Evolutionary conservation across 805 yeast species (phyloP), one percentile per base, ranked within the genome.

Genomic region (Dipodascus geniculatus): DNA sequence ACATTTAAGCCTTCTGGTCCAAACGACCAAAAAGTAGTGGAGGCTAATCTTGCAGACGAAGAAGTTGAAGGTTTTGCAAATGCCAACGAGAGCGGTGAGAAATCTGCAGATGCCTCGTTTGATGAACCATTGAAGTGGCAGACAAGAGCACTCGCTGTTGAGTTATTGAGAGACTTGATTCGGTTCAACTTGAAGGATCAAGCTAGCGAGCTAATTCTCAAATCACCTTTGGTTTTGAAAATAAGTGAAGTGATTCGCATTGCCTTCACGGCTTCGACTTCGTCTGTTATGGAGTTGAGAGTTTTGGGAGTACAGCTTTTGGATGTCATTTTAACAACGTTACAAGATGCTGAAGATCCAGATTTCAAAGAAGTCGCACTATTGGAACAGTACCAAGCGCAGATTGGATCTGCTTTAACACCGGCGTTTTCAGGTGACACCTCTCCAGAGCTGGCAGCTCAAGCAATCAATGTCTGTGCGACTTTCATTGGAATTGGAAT

Each of bases 341-440:
- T 79, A 66, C 82, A 88, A 0, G 74, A 75, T 23, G 67, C 81
- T 50, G 76, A 72, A 9, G 96, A 86, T 63, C 88, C 91, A 0
- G 76, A 85, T 24, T 83, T 82, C 60, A 83, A 87, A 0, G 81
- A 82, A 2, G 77, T 78, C 16, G 78, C 91, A 0, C 74, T 89
- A 8, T 70, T 91, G 48, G 96, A 87, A 59, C 97, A 90, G 67
- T 96, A 86, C 62, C 96, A 93, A 62, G 98, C 98, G 0, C 96
- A 88, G 61, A 87, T 93, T 8, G 83, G 87, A 8, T 83, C 96
- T 55, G 95, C 98, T 0, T 73, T 91, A 54, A 78, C 88, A 50
- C 96, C 97, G 0, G 87, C 95, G 9, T 91, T 93, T 68, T 77
- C 76, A 33, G 71, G 76, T 2, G 90, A 82, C 19, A 82, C 89